These are phyloP conservation scores for Citrus glauca DNA, from an alignment of 345 rosid species.

Conservation along the genomic window DNA sequence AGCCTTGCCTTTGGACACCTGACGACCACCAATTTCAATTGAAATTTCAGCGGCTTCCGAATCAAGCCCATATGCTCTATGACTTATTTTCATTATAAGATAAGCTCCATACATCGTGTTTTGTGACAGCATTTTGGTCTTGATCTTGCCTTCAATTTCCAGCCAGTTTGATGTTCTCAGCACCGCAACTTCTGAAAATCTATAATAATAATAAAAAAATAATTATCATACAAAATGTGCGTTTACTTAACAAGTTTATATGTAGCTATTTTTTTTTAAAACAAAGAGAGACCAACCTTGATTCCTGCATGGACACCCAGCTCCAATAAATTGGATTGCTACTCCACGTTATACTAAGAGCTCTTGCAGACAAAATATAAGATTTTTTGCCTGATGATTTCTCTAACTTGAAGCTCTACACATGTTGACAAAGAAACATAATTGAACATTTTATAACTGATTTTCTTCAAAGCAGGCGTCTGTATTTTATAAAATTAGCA, in stretches of 20 bases:
- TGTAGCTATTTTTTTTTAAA: too few relatives aligned
- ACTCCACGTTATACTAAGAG: constrained; percentile 52
- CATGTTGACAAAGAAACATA: background rate
- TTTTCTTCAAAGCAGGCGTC: background rate
- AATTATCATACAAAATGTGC: background rate
- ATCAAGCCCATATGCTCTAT: constrained; percentile 38
- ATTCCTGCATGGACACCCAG: constrained; percentile 47
- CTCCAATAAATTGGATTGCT: constrained; percentile 46
- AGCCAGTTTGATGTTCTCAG: constrained; percentile 36
- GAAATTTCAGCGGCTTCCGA: constrained; percentile 21
- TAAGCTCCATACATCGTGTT: constrained; percentile 38
- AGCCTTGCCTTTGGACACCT: background rate
- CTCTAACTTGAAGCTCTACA: constrained; percentile 60
- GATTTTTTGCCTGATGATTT: constrained; percentile 51
- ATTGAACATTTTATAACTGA: background rate
- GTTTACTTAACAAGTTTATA: background rate
- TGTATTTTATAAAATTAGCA: background rate
- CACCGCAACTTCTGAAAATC: constrained; percentile 39
- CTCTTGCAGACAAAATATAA: constrained; percentile 58
- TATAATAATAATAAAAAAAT: background rate
- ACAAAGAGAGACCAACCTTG: constrained; percentile 33
- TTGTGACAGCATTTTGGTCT: constrained; percentile 25
- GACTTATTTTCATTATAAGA: constrained; percentile 23
- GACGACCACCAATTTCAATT: constrained; percentile 17
- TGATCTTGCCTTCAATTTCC: constrained; percentile 35